phyloP scores from a whole-genome alignment of 208 protist genomes.

The Blechomonas ayalai region DNA sequence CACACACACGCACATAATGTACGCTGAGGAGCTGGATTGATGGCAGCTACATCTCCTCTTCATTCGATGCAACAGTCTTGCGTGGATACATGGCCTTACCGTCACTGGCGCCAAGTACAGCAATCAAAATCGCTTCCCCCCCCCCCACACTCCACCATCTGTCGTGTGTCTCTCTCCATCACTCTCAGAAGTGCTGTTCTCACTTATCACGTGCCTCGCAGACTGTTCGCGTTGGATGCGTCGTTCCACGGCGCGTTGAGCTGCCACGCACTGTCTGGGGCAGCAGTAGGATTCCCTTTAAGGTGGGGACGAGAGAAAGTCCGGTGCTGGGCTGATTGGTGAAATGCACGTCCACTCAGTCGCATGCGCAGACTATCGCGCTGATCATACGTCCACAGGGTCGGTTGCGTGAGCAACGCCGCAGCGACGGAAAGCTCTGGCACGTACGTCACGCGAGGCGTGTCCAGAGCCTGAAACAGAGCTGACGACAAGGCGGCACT shows the following conservation, averaged over 20 bases:
- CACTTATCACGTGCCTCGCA: constrained; percentile 28
- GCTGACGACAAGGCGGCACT: constrained; percentile 45
- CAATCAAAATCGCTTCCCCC: too few relatives aligned
- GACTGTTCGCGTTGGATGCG: constrained; percentile 32
- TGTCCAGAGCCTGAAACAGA: constrained; percentile 51
- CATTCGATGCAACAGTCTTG: not conserved
- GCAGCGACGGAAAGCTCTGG: constrained; percentile 53
- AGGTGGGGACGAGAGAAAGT: constrained; percentile 56
- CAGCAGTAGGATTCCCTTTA: constrained; percentile 58
- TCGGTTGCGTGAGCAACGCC: constrained; percentile 55
- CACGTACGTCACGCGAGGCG: constrained; percentile 57
- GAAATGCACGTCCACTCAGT: constrained; percentile 8
- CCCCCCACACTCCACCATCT: too few relatives aligned
- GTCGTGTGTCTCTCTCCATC: constrained; percentile 1
- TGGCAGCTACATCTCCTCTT: not conserved
- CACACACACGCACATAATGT: not conserved
- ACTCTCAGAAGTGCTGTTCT: not conserved
- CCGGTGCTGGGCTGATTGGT: constrained; percentile 18
- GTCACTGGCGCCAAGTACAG: too few relatives aligned
- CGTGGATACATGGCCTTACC: not conserved
- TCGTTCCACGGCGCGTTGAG: constrained; percentile 22
- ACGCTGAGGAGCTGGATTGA: not conserved
- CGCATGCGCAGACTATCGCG: constrained; percentile 10
- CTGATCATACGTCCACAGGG: constrained; percentile 44
- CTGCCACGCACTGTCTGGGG: constrained; percentile 33